Percentiles rank a stretch among this genome's conserved stretches.
phyloP scores from a whole-genome alignment of 1,284 basidiomycete species.

The Vanrija humicola region DNA sequence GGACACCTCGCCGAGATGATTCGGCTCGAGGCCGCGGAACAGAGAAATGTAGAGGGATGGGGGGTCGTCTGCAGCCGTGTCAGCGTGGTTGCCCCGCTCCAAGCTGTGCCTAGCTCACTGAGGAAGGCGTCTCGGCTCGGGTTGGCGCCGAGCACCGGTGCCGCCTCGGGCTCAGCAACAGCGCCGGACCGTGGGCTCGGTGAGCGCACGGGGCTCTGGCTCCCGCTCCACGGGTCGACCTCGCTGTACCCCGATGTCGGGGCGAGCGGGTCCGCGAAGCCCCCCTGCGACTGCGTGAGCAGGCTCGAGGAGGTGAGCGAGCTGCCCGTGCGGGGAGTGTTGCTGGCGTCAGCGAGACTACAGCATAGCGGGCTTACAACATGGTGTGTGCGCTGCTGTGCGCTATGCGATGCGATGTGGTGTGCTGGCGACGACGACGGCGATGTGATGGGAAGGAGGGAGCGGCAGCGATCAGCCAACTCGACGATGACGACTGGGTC shows the following conservation, averaged over 20 bases:
- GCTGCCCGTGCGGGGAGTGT: slow-evolving; percentile 29
- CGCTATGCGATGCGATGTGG: neutral
- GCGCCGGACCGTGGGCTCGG: too few species aligned
- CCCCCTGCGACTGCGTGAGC: slow-evolving; percentile 4
- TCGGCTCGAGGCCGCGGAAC: slow-evolving; percentile 65
- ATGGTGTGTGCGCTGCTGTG: slow-evolving; percentile 16
- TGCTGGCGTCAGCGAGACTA: slow-evolving; percentile 13
- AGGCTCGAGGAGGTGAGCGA: slow-evolving; percentile 9
- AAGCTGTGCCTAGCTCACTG: neutral
- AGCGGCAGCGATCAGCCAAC: neutral
- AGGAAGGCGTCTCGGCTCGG: neutral
- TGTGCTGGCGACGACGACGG: too few species aligned
- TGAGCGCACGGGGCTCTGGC: slow-evolving; percentile 59
- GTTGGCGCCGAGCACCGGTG: too few species aligned
- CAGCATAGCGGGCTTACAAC: slow-evolving; percentile 23
- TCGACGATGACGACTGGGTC: slow-evolving; percentile 3
- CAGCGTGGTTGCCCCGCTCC: neutral
- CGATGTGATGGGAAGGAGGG: too few species aligned
- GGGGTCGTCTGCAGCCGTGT: slow-evolving; percentile 66
- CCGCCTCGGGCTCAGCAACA: too few species aligned
- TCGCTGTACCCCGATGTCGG: slow-evolving; percentile 53
- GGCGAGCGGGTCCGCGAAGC: slow-evolving; percentile 35
- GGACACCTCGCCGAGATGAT: slow-evolving; percentile 66
- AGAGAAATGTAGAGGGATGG: slow-evolving; percentile 71
- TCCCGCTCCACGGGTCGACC: slow-evolving; percentile 80